phyloP scores from a whole-genome alignment of 2,329 filamentous ascomycete genomes.

The Penicillium sp. region DNA sequence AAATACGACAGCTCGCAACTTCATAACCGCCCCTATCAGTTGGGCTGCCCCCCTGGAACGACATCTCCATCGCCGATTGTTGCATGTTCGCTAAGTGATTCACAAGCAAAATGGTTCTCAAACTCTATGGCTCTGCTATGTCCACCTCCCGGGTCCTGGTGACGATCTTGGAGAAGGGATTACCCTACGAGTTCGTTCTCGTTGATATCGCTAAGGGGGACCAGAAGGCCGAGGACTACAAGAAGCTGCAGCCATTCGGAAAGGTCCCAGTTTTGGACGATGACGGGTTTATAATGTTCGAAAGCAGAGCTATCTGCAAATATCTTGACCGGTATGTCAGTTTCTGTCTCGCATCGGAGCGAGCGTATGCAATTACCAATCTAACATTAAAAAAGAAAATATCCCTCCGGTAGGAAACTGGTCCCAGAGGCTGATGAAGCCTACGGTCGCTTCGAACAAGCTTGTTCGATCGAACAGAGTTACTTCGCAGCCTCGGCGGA shows the following conservation, averaged over 20 bases:
- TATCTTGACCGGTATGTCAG: slow-evolving; percentile 22
- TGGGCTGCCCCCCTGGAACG: no score
- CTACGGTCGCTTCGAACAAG: slow-evolving; percentile 22
- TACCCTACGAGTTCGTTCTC: slow-evolving; percentile 32
- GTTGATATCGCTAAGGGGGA: slow-evolving; percentile 31
- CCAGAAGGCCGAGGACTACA: slow-evolving; percentile 30
- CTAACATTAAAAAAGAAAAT: not conserved
- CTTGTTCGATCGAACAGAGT: slow-evolving; percentile 29
- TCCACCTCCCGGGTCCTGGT: slow-evolving; percentile 32
- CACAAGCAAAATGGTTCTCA: slow-evolving; percentile 23
- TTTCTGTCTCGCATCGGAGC: no score
- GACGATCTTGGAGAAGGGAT: slow-evolving; percentile 33
- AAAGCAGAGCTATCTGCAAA: slow-evolving; percentile 40
- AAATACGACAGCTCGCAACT: no score
- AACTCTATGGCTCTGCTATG: slow-evolving; percentile 31
- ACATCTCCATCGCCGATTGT: no score
- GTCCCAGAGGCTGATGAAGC: not conserved
- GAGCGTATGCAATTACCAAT: not conserved
- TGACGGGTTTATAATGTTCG: slow-evolving; percentile 24
- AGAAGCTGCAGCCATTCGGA: slow-evolving; percentile 38
- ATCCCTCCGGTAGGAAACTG: not conserved
- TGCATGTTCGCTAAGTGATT: no score
- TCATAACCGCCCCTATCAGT: no score
- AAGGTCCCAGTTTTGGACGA: slow-evolving; percentile 42
- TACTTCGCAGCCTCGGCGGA: slow-evolving; percentile 27